Base-by-base conservation (phyloP, 208 protist genomes). In the Crithidia sp. region DNA sequence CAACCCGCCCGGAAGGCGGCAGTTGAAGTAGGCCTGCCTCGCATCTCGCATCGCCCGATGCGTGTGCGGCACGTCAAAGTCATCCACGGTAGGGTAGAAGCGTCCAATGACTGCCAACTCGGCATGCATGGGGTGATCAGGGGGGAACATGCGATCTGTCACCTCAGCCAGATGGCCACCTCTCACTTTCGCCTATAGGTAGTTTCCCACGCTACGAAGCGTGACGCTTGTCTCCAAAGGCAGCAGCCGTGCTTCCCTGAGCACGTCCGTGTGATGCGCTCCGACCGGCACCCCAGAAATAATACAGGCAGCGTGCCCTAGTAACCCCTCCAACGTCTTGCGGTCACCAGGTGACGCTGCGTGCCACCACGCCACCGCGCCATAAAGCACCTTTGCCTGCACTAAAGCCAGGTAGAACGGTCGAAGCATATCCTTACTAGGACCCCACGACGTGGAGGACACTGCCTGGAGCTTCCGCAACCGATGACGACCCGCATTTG, bases 261-360 rank as follows among this genome's bases (percentile, higher is more conserved):
- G 63, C 9, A 69, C 14, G 47, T 69, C 63, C 13, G 14, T n/a
- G 19, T 53, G 63, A 28, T 69, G 19, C 10, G 63, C 63, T 7
- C 63, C 63, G 8, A 28, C 7, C 16, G 63, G 63, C 2, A 69
- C 63, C 36, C 44, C 63, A 3, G 63, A 40, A 12, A 69, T 69
- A 39, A 69, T 56, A 17, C 28, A 40, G 7, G 63, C 63, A 41
- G 40, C 63, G 17, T 69, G 40, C 9, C 2, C 19, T 28, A 52
- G 44, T 6, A 69, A 28, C 9, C 12, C 6, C 47, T 69, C 63
- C 44, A 69, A 69, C 28, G 7, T 41, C 10, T 57, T 13, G 45
- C 45, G 45, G 12, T 49, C 45, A 14, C 9, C 12, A 13, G 45
- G 9, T 7, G 45, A 49, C 7, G 45, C 45, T 13, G 45, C 12